These are phyloP conservation scores for Ophiocordyceps sinensis DNA, from an alignment of 2,329 filamentous ascomycete genomes.

Conservation along the genomic window DNA sequence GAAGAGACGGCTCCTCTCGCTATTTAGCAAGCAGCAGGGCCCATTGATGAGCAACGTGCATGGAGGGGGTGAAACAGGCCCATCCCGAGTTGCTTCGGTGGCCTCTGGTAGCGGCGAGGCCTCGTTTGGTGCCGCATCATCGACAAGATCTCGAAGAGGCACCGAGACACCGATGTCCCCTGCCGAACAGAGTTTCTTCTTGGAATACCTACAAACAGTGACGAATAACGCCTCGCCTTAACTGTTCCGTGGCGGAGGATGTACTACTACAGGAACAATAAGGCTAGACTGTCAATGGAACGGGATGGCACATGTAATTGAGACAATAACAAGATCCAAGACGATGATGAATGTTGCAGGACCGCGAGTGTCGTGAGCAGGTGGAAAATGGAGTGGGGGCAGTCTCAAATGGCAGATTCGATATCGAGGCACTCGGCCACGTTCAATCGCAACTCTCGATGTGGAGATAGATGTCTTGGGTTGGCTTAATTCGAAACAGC, in stretches of 20 bases:
- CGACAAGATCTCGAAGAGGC: slow-evolving; percentile 24
- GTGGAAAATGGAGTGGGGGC: no score
- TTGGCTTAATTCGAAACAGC: no score
- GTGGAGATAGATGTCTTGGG: no score
- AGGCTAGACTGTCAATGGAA: no score
- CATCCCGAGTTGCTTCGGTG: slow-evolving; percentile 28
- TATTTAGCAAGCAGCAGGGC: slow-evolving; percentile 38
- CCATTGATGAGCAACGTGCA: neutral
- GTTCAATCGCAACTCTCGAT: no score
- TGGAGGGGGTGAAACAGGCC: slow-evolving; percentile 6
- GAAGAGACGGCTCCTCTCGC: slow-evolving; percentile 35
- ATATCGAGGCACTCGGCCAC: no score
- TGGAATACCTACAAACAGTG: slow-evolving; percentile 55
- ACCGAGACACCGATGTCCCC: slow-evolving; percentile 47
- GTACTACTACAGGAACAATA: no score
- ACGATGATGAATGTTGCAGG: no score
- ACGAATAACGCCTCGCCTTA: slow-evolving; percentile 18
- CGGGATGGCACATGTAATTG: no score
- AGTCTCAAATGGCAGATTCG: no score
- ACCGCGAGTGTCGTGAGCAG: no score
- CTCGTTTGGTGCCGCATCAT: slow-evolving; percentile 2
- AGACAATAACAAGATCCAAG: no score
- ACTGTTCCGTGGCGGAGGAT: neutral
- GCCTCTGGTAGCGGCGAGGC: slow-evolving; percentile 23
- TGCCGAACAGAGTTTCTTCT: slow-evolving; percentile 60